Evolutionary conservation across 2,329 filamentous ascomycete species (phyloP).

Genomic region (Metarhizium humberi): DNA sequence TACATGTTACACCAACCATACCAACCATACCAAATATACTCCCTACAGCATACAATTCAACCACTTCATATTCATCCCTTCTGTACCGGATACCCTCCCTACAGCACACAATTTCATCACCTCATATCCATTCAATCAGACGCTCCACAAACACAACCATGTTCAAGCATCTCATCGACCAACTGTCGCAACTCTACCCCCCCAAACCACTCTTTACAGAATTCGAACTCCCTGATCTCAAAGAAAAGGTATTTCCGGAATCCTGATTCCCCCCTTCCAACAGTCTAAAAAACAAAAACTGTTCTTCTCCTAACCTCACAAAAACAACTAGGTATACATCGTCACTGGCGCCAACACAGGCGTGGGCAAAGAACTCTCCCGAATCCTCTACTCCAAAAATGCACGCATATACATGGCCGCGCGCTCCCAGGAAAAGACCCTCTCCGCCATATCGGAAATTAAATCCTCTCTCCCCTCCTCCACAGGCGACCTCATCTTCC

Average conservation of each 20-base stretch:
- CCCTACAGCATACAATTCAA: too few relatives aligned
- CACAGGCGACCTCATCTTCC: constrained; percentile 26
- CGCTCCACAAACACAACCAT: background rate
- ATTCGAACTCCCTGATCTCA: constrained; percentile 54
- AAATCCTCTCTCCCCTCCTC: constrained; percentile 26
- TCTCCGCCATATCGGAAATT: constrained; percentile 26
- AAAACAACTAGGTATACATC: constrained; percentile 31
- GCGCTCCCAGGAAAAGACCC: constrained; percentile 30
- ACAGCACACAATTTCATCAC: background rate
- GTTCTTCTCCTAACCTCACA: background rate
- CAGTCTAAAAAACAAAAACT: background rate
- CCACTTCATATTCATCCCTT: too few relatives aligned
- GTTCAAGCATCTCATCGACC: background rate
- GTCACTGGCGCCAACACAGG: constrained; percentile 28
- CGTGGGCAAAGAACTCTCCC: constrained; percentile 40
- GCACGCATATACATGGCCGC: constrained; percentile 42
- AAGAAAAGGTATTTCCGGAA: constrained; percentile 31
- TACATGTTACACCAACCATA: too few relatives aligned
- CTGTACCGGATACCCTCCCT: too few relatives aligned
- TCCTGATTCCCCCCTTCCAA: background rate
- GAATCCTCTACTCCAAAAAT: constrained; percentile 40
- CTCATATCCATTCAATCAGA: background rate
- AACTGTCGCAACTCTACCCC: constrained; percentile 11
- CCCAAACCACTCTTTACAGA: constrained; percentile 16
- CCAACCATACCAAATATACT: too few relatives aligned